These are phyloP conservation scores for Paratinospora sagittata DNA, from an alignment of 164 flowering plant species.

Conservation along the genomic window DNA sequence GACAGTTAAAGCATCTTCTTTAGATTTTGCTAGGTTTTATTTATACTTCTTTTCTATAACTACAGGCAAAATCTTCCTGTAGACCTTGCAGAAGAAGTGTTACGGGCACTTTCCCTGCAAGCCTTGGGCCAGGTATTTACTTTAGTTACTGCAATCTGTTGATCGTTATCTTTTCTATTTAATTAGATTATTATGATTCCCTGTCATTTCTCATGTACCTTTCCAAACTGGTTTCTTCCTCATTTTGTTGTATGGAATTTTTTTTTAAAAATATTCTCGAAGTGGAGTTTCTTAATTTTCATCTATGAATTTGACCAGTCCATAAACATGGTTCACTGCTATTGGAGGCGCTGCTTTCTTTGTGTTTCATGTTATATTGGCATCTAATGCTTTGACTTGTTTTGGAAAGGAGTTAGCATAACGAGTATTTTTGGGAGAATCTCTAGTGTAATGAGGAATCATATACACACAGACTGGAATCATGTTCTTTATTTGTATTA, in stretches of 20 bases:
- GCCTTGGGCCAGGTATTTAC: constrained; percentile 84
- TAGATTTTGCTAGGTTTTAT: constrained; percentile 5
- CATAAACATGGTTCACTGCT: too few species aligned
- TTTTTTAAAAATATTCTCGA: too few species aligned
- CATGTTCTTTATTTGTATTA: too few species aligned
- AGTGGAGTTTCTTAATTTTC: too few species aligned
- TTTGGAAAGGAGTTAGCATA: too few species aligned
- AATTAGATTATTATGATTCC: too few species aligned
- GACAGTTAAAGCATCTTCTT: not conserved
- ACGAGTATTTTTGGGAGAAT: too few species aligned
- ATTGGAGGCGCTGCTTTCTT: too few species aligned
- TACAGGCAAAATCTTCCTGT: constrained; percentile 80
- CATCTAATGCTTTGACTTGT: not conserved
- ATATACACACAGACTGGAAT: too few species aligned
- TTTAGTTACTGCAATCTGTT: not conserved
- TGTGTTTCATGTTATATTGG: not conserved
- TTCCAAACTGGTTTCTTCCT: not conserved
- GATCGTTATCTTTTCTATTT: not conserved
- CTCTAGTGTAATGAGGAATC: too few species aligned
- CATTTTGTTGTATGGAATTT: not conserved
- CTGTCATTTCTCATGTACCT: too few species aligned
- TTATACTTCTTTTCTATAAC: constrained; percentile 1
- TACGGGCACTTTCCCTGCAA: constrained; percentile 83
- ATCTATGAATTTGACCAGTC: too few species aligned
- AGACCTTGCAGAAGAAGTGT: constrained; percentile 77